Evolutionary conservation across 129 eudicot genomes (phyloP).

Genomic region (Pulicaria dysenterica): DNA sequence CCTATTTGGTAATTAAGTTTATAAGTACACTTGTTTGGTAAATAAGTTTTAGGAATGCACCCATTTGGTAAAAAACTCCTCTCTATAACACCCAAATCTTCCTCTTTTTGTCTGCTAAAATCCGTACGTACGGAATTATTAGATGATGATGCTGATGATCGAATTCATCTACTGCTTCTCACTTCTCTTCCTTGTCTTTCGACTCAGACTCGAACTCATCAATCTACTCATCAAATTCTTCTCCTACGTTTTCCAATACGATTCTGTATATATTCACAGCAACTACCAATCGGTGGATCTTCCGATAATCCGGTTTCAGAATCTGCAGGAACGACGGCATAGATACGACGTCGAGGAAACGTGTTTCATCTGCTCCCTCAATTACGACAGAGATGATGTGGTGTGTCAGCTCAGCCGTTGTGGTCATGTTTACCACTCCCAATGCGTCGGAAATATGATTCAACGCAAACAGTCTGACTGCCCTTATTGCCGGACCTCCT

Average conservation of each 20-base stretch:
- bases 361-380: conserved; percentile 17
- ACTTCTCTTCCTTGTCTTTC: conserved; percentile 1
- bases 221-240: conserved; percentile 6
- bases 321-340: conserved; percentile 26
- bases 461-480: conserved; percentile 10
- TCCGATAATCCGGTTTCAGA: conserved; percentile 29
- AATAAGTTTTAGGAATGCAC: too few species aligned
- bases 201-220: conserved; percentile 9
- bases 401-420: conserved; percentile 28
- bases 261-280: not conserved
- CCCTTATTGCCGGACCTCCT: conserved; percentile 8
- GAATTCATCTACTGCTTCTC: not conserved
- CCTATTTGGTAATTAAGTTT: too few species aligned
- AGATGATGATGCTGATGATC: too few species aligned
- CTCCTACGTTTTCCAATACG: conserved; percentile 1
- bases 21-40: too few species aligned
- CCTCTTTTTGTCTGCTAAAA: too few species aligned
- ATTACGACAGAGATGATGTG: conserved; percentile 18
- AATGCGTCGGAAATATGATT: conserved; percentile 17
- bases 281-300: conserved; percentile 25
- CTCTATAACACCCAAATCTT: not conserved
- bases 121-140: too few species aligned
- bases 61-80: too few species aligned
- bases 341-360: conserved; percentile 12
- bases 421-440: conserved; percentile 26